Conservation (phyloP, 2,329 filamentous ascomycete species). For the Chrysosporium keratinophilum region DNA sequence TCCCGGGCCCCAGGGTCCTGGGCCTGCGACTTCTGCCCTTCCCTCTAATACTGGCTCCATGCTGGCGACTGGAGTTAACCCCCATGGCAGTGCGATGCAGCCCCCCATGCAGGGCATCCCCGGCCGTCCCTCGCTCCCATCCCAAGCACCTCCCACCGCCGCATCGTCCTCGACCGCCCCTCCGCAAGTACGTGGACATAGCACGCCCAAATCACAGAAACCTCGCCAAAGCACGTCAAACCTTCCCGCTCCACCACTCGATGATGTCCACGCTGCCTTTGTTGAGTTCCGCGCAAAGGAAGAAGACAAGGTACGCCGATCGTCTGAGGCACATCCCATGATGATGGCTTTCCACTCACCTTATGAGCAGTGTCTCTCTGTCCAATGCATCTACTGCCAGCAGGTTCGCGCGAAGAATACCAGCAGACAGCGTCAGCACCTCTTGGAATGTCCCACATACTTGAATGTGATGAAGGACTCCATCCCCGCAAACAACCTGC, state of each 20-base stretch:
- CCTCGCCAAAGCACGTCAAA: slow-evolving; percentile 31
- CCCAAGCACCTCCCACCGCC: slow-evolving; percentile 28
- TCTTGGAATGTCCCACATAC: slow-evolving; percentile 42
- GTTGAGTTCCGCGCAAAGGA: slow-evolving; percentile 41
- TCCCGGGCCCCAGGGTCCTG: slow-evolving; percentile 23
- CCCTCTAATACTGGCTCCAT: slow-evolving; percentile 35
- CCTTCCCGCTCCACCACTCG: slow-evolving; percentile 39
- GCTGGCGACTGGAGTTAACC: slow-evolving; percentile 37
- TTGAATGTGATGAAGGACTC: slow-evolving; percentile 45
- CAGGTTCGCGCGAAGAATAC: slow-evolving; percentile 43
- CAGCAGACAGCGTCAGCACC: slow-evolving; percentile 41
- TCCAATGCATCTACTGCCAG: slow-evolving; percentile 43
- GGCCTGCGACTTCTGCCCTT: slow-evolving; percentile 26
- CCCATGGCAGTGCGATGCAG: slow-evolving; percentile 36
- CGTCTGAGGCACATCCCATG: slow-evolving; percentile 1
- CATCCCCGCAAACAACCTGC: slow-evolving; percentile 42
- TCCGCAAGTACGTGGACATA: slow-evolving; percentile 26
- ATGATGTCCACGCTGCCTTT: slow-evolving; percentile 42
- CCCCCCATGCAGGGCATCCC: slow-evolving; percentile 33
- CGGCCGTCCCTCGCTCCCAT: slow-evolving; percentile 33
- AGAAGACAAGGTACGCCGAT: slow-evolving; percentile 33
- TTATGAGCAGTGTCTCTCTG: slow-evolving; percentile 35
- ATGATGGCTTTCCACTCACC: slow-evolving; percentile 4
- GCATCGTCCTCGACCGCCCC: slow-evolving; percentile 24
- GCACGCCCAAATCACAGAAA: slow-evolving; percentile 28